Evolutionary conservation across 495 filamentous ascomycete genomes (phyloP).

Genomic region (Penicillium turbatum): DNA sequence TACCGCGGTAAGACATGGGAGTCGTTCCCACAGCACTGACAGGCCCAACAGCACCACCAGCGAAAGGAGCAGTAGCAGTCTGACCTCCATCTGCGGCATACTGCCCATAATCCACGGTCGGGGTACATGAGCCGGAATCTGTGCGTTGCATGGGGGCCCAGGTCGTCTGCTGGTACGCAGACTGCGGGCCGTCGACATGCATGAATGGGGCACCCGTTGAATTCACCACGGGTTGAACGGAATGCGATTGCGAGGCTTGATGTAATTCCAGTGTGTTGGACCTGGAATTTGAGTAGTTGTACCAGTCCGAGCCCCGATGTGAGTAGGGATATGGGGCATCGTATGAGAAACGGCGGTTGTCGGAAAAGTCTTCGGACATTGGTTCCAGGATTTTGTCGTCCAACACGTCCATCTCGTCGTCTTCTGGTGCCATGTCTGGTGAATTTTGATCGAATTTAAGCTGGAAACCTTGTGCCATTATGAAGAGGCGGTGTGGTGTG

Average conservation of each 20-base stretch:
- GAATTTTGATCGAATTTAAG: conserved; percentile 60
- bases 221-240: conserved; percentile 35
- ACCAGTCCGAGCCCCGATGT: conserved; percentile 71
- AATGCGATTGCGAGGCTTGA: conserved; percentile 38
- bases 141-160: conserved; percentile 36
- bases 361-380: conserved; percentile 64
- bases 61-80: conserved; percentile 50
- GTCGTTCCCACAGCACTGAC: conserved; percentile 44
- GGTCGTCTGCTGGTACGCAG: conserved; percentile 41
- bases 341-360: conserved; percentile 65
- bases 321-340: conserved; percentile 64
- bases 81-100: conserved; percentile 61
- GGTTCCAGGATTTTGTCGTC: conserved; percentile 81
- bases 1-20: conserved; percentile 43
- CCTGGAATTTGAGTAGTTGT: conserved; percentile 59
- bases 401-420: conserved; percentile 76
- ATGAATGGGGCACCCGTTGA: conserved; percentile 50
- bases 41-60: conserved; percentile 49
- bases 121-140: conserved; percentile 57
- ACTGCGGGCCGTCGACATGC: conserved; percentile 52
- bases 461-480: conserved; percentile 46
- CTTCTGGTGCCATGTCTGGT: conserved; percentile 63
- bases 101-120: conserved; percentile 57
- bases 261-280: conserved; percentile 30
- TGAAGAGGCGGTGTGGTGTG: conserved; percentile 26